A percentile compares a stretch with the other conserved stretches of the same genome.
These are phyloP conservation scores for Malassezia globosa DNA, from an alignment of 1,284 basidiomycete species.

Conservation along the genomic window DNA sequence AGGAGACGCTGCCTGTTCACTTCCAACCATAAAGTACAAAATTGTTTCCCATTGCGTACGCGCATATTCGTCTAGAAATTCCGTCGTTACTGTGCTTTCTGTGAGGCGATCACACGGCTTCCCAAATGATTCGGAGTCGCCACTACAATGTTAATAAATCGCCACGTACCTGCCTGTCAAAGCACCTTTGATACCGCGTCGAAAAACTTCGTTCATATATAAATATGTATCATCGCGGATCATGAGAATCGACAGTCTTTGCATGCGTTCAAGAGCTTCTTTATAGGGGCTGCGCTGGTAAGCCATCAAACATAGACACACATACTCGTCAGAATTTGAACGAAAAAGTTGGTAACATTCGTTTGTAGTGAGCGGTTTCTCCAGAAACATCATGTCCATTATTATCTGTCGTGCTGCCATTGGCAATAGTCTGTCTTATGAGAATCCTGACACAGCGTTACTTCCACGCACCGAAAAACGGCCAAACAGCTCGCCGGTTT, in stretches of 20 bases:
- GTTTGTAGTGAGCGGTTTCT: constrained; percentile 58
- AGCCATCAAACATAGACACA: constrained; percentile 12
- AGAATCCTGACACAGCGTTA: neutral
- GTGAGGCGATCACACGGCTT: constrained; percentile 57
- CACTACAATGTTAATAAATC: constrained; percentile 59
- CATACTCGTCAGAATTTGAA: constrained; percentile 59
- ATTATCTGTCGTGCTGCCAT: constrained; percentile 79
- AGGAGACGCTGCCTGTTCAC: constrained; percentile 61
- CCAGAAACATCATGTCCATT: constrained; percentile 83
- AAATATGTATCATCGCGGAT: constrained; percentile 48
- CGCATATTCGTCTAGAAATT: constrained; percentile 70
- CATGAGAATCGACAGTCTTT: constrained; percentile 27
- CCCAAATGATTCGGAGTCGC: constrained; percentile 80
- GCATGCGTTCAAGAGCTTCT: constrained; percentile 15
- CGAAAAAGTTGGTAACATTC: constrained; percentile 74
- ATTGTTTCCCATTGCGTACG: constrained; percentile 94
- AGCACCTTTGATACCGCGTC: constrained; percentile 55
- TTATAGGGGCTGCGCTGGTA: constrained; percentile 24
- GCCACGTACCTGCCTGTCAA: constrained; percentile 82
- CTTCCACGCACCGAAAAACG: constrained; percentile 71
- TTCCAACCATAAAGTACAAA: constrained; percentile 96
- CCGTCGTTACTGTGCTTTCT: constrained; percentile 51
- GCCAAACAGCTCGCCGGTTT: constrained; percentile 84
- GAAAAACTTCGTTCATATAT: constrained; percentile 49
- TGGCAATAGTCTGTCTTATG: constrained; percentile 65